Percentiles rank a stretch among this genome's conserved stretches.
phyloP scores from a whole-genome alignment of 306 rosid species.

The Phaseolus lunatus region DNA sequence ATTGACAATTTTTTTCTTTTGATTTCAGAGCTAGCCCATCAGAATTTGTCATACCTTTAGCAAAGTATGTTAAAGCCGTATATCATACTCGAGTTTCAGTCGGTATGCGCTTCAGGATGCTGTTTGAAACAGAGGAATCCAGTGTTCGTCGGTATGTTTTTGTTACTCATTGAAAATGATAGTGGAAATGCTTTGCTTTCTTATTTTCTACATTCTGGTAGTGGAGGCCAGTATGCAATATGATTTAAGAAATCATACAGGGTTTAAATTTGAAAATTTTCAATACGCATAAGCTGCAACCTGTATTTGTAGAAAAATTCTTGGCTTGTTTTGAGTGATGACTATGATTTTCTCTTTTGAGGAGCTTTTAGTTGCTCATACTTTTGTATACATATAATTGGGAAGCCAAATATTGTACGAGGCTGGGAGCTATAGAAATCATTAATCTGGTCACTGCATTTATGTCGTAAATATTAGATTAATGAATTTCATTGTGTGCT shows the following conservation, averaged over 20 bases:
- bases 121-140: slow-evolving; percentile 98
- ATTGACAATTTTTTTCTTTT: background rate
- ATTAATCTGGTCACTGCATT: slow-evolving; percentile 20
- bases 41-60: slow-evolving; percentile 90
- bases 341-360: slow-evolving; percentile 16
- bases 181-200: slow-evolving; percentile 10
- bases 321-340: background rate
- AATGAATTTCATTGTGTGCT: background rate
- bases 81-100: slow-evolving; percentile 94
- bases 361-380: background rate
- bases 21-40: slow-evolving; percentile 95
- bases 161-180: slow-evolving; percentile 31
- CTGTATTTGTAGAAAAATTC: background rate
- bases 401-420: background rate
- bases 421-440: background rate
- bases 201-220: slow-evolving; percentile 27
- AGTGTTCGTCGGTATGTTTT: slow-evolving; percentile 88
- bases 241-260: slow-evolving; percentile 26
- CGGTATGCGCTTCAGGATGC: slow-evolving; percentile 99
- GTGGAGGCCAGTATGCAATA: slow-evolving; percentile 10
- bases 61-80: slow-evolving; percentile 90
- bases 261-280: slow-evolving; percentile 11
- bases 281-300: background rate
- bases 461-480: background rate
- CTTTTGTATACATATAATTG: background rate